Evolutionary conservation across 129 eudicot species (phyloP).

Genomic region (Centella asiatica): DNA sequence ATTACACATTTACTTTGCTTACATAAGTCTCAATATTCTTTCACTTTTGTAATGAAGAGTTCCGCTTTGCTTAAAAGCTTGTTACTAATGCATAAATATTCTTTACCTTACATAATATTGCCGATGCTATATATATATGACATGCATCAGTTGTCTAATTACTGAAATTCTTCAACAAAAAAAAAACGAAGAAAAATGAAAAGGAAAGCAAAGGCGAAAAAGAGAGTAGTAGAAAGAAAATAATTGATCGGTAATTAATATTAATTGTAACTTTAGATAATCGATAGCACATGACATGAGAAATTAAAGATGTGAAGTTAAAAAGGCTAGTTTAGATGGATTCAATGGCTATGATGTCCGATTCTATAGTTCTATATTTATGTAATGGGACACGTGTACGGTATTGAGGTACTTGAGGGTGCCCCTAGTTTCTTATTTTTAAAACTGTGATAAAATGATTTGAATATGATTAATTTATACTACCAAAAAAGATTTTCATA

Average conservation of each 20-base stretch:
- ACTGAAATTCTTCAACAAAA: too few relatives aligned
- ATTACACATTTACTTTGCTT: too few relatives aligned
- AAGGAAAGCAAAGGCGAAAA: too few relatives aligned
- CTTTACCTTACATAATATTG: too few relatives aligned
- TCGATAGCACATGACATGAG: slow-evolving; percentile 1
- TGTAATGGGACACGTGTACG: slow-evolving; percentile 18
- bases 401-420: slow-evolving; percentile 6
- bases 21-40: too few relatives aligned
- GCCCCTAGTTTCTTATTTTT: background rate
- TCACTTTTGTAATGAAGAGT: slow-evolving; percentile 11
- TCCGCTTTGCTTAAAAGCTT: slow-evolving; percentile 9
- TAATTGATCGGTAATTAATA: too few relatives aligned
- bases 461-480: slow-evolving; percentile 5
- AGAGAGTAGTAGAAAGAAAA: too few relatives aligned
- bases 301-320: slow-evolving; percentile 6
- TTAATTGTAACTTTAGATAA: background rate
- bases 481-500: background rate
- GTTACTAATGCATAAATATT: too few relatives aligned
- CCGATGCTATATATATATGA: too few relatives aligned
- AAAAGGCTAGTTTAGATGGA: slow-evolving; percentile 10
- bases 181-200: too few relatives aligned
- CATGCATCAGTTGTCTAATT: too few relatives aligned
- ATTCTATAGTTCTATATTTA: slow-evolving; percentile 2
- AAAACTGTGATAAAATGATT: slow-evolving; percentile 7
- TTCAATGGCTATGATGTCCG: slow-evolving; percentile 13